Conservation (phyloP, 768 basidiomycete genomes). For the Xerocomus potaroensis region DNA sequence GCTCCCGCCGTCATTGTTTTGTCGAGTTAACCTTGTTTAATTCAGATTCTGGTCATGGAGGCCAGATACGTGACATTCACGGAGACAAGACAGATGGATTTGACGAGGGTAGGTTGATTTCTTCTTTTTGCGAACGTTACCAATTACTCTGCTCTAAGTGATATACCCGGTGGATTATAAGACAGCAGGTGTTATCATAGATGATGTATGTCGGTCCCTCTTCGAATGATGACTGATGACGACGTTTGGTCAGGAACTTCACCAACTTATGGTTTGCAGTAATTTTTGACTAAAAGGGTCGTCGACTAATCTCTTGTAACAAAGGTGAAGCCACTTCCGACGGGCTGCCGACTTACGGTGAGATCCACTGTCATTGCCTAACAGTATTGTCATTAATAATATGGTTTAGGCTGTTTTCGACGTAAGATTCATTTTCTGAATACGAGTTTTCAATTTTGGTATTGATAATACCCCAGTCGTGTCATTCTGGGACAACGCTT, state of each 20-base stretch:
- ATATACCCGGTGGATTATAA: slow-evolving; percentile 91
- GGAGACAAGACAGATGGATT: slow-evolving; percentile 78
- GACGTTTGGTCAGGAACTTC: slow-evolving; percentile 38
- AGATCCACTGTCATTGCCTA: slow-evolving; percentile 3
- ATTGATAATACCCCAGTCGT: slow-evolving; percentile 30
- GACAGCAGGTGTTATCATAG: slow-evolving; percentile 71
- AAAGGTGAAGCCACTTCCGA: slow-evolving; percentile 50
- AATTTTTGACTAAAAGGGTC: background rate
- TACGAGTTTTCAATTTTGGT: background rate
- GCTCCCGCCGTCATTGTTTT: background rate
- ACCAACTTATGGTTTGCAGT: slow-evolving; percentile 37
- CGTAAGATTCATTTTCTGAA: slow-evolving; percentile 29
- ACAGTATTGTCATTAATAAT: background rate
- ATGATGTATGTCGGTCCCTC: slow-evolving; percentile 49
- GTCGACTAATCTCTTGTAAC: slow-evolving; percentile 1
- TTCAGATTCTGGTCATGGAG: slow-evolving; percentile 92
- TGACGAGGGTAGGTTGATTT: slow-evolving; percentile 60
- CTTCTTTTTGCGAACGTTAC: background rate
- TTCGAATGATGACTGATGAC: background rate
- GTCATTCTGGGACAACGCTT: slow-evolving; percentile 48
- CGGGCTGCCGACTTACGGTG: slow-evolving; percentile 63
- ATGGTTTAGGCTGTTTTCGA: slow-evolving; percentile 41
- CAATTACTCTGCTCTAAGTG: slow-evolving; percentile 35
- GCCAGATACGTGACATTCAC: slow-evolving; percentile 73
- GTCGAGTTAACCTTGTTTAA: background rate